A percentile compares a stretch with the other conserved stretches of the same genome.
Conservation (phyloP, 345 rosid genomes). For the Eucalyptus brandiana region DNA sequence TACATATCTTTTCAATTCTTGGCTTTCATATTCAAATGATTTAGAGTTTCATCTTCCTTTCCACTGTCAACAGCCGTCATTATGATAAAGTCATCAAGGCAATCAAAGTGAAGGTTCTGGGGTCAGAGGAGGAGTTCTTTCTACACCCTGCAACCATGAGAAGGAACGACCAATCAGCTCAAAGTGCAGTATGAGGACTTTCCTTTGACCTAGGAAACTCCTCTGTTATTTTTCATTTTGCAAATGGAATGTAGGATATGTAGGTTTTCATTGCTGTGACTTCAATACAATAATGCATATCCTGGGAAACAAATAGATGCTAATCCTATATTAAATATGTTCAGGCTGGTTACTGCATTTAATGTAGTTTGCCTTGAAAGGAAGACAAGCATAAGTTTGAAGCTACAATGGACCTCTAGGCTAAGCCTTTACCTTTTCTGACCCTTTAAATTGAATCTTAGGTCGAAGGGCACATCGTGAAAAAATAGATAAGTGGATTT, state of each 20-base stretch:
- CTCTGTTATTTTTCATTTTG: not conserved
- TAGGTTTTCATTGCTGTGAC: not conserved
- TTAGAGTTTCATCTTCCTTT: not conserved
- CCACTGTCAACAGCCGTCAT: conserved; percentile 78
- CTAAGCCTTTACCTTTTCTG: too few relatives aligned
- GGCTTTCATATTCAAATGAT: not conserved
- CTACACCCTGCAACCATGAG: conserved; percentile 92
- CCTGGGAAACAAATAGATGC: not conserved
- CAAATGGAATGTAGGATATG: not conserved
- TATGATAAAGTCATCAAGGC: conserved; percentile 69
- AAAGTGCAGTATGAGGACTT: not conserved
- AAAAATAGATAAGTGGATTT: not conserved
- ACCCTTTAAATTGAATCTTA: not conserved
- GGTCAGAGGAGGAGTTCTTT: conserved; percentile 79
- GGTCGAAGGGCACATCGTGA: not conserved
- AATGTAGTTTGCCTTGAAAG: too few relatives aligned
- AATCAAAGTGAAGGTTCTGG: conserved; percentile 75
- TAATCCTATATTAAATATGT: too few relatives aligned
- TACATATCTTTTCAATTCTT: not conserved
- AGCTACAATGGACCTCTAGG: not conserved
- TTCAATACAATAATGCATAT: not conserved
- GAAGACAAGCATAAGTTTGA: not conserved
- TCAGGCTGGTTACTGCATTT: not conserved
- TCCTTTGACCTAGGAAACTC: not conserved
- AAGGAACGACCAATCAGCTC: conserved; percentile 75